A percentile compares a stretch with the other conserved stretches of the same genome.
Evolutionary conservation across 345 rosid species (phyloP).

Genomic region (Lepidium aucheri): DNA sequence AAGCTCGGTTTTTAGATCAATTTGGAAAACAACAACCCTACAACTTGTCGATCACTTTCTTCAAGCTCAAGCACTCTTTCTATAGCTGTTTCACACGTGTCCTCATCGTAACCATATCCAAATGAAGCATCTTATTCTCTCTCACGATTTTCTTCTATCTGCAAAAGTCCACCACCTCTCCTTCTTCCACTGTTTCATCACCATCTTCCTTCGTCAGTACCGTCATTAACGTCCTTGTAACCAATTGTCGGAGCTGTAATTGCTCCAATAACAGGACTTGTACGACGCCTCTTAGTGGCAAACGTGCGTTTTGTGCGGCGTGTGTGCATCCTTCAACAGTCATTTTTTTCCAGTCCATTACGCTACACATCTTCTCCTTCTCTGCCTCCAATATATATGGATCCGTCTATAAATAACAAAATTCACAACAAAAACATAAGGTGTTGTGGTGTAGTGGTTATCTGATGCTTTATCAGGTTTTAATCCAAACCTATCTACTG

Average conservation of each 20-base stretch:
- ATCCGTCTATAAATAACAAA: conserved; percentile 40
- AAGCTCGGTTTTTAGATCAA: too few species aligned
- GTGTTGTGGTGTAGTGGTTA: conserved; percentile 25
- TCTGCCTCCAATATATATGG: conserved; percentile 62
- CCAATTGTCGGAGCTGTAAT: conserved; percentile 65
- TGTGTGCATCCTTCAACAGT: conserved; percentile 89
- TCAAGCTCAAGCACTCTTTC: conserved; percentile 63
- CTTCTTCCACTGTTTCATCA: background rate
- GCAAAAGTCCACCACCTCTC: conserved; percentile 6
- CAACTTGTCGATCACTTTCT: conserved; percentile 58
- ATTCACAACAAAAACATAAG: background rate
- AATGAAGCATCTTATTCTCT: conserved; percentile 76
- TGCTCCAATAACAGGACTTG: conserved; percentile 79
- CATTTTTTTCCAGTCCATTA: conserved; percentile 66
- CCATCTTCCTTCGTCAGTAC: background rate
- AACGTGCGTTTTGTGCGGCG: conserved; percentile 88
- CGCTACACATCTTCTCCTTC: conserved; percentile 64
- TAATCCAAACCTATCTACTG: too few species aligned
- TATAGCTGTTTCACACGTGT: conserved; percentile 74
- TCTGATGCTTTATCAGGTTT: too few species aligned
- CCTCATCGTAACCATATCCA: conserved; percentile 84
- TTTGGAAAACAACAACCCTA: too few species aligned
- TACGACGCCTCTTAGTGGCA: conserved; percentile 77
- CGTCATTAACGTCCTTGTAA: conserved; percentile 47
- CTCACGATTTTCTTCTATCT: conserved; percentile 58